A percentile compares a stretch with the other conserved stretches of the same genome.
Conservation (phyloP, 176 grass and related monocot species). For the Stipa capillata region DNA sequence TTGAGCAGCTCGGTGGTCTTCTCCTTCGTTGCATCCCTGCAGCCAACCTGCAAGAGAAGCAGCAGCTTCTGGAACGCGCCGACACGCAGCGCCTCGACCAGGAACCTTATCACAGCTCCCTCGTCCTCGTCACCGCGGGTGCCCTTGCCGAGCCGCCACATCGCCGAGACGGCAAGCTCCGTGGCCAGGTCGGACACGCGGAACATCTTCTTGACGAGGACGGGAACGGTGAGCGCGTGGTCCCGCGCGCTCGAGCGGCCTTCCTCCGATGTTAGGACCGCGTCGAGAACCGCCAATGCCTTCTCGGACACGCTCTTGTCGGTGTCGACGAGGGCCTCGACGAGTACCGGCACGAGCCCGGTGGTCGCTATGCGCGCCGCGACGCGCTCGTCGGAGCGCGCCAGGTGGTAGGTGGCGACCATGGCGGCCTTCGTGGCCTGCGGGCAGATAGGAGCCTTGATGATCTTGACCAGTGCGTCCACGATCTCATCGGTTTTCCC, state of each 20-base stretch:
- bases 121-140: slow-evolving; percentile 6
- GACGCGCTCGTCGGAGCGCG: slow-evolving; percentile 24
- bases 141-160: slow-evolving; percentile 55
- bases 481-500: slow-evolving; percentile 37
- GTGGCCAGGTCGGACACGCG: slow-evolving; percentile 79
- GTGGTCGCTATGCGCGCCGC: slow-evolving; percentile 17
- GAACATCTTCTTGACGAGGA: slow-evolving; percentile 88
- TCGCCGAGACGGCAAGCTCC: slow-evolving; percentile 56
- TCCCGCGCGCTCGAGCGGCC: slow-evolving; percentile 29
- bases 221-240: slow-evolving; percentile 57
- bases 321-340: slow-evolving; percentile 59
- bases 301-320: slow-evolving; percentile 85
- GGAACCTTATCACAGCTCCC: slow-evolving; percentile 10
- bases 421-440: slow-evolving; percentile 71
- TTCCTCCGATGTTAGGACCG: slow-evolving; percentile 37
- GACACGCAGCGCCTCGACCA: slow-evolving; percentile 44
- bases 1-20: slow-evolving; percentile 71
- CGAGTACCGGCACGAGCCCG: slow-evolving; percentile 39
- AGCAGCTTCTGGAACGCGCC: slow-evolving; percentile 89
- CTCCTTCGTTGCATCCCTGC: slow-evolving; percentile 56
- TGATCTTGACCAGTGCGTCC: slow-evolving; percentile 43
- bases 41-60: slow-evolving; percentile 71
- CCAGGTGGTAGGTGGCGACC: slow-evolving; percentile 51
- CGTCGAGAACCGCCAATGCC: slow-evolving; percentile 63
- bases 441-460: slow-evolving; percentile 62